Evolutionary conservation across 176 grass and related monocot species (phyloP), one percentile per base, ranked within the genome.

Genomic region (Areca catechu): DNA sequence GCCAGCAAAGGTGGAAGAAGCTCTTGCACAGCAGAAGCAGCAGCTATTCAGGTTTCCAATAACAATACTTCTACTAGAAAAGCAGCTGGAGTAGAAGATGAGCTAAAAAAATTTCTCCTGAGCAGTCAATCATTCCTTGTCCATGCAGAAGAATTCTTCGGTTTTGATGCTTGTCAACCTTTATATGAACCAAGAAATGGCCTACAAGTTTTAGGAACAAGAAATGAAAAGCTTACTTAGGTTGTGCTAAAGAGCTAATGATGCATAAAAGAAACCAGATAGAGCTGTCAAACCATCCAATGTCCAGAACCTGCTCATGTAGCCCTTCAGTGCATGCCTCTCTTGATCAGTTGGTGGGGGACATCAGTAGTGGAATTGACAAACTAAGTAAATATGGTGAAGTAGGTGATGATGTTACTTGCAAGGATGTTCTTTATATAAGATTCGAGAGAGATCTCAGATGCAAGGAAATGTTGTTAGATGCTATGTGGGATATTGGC

Each of bases 401-500:
- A 21, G 9, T 71, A 24, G 16, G 58, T 0, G 23, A 60, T 16
- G 51, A 4, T 48, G 16, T 7, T 51, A 23, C 48, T 64, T 56
- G 18, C 1, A 83, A 76, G 67, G 90, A 89, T n/a, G 52, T 5
- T 54, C 49, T 89, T 19, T 66, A 70, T 59, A 15, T 86, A 52
- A 95, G 80, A 19, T 74, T 95, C 77, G 90, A 89, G 79, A 95
- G 67, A 60, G 90, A 95, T 66, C 60, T 95, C 3, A 59, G 48
- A 22, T 89, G 71, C 48, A 20, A 60, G 20, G 70, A 86, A 37
- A 2, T 20, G 7, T 58, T 67, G 20, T 68, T 86, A 56, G 86
- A 61, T 61, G 64, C 58, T 23, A 63, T 25, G 16, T 95, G 90
- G 90, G 79, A 86, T 47, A 66, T 83, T 67, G 76, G 90, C 25